Conservation (phyloP, 441 rosid species). For the Gossypium aridum region DNA sequence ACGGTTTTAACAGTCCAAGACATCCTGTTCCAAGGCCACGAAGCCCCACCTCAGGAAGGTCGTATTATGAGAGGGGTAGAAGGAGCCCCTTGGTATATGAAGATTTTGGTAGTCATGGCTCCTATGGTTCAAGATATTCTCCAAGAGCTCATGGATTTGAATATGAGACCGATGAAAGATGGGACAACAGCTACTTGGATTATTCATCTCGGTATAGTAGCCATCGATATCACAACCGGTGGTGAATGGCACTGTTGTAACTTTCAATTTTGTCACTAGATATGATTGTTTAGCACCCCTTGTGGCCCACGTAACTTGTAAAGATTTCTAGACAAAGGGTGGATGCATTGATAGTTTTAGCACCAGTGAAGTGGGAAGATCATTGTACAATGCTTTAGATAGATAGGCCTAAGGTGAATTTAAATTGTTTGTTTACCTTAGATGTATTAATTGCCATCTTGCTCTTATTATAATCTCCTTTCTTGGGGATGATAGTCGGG, state of each 20-base stretch:
- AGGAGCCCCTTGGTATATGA: slow-evolving; percentile 31
- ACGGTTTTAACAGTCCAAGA: slow-evolving; percentile 19
- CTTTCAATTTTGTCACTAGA: neutral
- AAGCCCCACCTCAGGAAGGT: slow-evolving; percentile 27
- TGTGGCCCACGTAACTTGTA: neutral
- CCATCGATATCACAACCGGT: slow-evolving; percentile 26
- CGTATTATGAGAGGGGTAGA: slow-evolving; percentile 36
- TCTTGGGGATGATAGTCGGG: neutral
- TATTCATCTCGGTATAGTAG: slow-evolving; percentile 18
- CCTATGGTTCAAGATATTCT: slow-evolving; percentile 22
- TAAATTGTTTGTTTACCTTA: neutral
- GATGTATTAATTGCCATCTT: neutral
- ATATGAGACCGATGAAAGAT: slow-evolving; percentile 18
- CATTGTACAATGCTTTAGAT: neutral
- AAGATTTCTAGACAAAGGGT: neutral
- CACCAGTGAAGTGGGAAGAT: neutral
- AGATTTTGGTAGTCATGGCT: slow-evolving; percentile 20
- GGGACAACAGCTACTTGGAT: slow-evolving; percentile 17
- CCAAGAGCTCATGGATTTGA: slow-evolving; percentile 27
- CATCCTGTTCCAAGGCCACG: slow-evolving; percentile 10
- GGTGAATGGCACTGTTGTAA: slow-evolving; percentile 18
- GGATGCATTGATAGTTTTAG: neutral
- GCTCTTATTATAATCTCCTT: neutral
- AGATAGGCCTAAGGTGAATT: neutral
- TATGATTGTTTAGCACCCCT: neutral